Evolutionary conservation across 108 stramenopile species (phyloP).

Genomic region (Asterionellopsis glacialis): DNA sequence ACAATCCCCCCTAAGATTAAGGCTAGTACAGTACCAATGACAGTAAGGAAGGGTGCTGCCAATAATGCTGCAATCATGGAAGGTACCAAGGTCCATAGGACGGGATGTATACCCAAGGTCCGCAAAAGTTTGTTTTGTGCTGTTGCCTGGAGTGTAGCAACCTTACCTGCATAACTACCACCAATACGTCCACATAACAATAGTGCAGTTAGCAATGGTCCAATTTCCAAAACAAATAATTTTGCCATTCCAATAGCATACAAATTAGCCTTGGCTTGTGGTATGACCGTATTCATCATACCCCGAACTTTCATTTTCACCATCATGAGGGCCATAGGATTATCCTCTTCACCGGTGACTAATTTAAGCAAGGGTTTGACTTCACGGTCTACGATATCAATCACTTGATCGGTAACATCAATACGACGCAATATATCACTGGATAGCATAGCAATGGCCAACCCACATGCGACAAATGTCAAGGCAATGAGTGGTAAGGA

Average conservation of each 20-base stretch:
- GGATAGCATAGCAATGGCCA: constrained; percentile 77
- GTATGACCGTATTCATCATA: constrained; percentile 59
- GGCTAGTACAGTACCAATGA: constrained; percentile 54
- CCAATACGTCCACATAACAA: constrained; percentile 76
- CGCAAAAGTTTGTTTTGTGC: constrained; percentile 64
- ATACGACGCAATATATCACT: constrained; percentile 59
- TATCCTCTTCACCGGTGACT: constrained; percentile 63
- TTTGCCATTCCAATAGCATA: constrained; percentile 80
- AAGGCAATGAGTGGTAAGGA: constrained; percentile 66
- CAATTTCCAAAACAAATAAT: constrained; percentile 77
- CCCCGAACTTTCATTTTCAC: constrained; percentile 58
- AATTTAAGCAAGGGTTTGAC: constrained; percentile 67
- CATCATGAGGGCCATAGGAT: constrained; percentile 54
- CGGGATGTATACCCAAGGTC: constrained; percentile 63
- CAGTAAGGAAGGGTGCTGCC: constrained; percentile 68
- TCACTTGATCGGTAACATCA: constrained; percentile 61
- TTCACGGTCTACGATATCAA: constrained; percentile 59
- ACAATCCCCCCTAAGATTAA: constrained; percentile 57
- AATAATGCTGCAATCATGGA: constrained; percentile 61
- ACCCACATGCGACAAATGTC: constrained; percentile 70
- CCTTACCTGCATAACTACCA: constrained; percentile 73
- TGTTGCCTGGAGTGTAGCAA: constrained; percentile 77
- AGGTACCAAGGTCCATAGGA: constrained; percentile 59
- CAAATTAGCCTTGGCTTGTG: constrained; percentile 65
- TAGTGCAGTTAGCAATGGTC: constrained; percentile 70